phyloP scores from a whole-genome alignment of 345 rosid species.

The Lepidium sativum region DNA sequence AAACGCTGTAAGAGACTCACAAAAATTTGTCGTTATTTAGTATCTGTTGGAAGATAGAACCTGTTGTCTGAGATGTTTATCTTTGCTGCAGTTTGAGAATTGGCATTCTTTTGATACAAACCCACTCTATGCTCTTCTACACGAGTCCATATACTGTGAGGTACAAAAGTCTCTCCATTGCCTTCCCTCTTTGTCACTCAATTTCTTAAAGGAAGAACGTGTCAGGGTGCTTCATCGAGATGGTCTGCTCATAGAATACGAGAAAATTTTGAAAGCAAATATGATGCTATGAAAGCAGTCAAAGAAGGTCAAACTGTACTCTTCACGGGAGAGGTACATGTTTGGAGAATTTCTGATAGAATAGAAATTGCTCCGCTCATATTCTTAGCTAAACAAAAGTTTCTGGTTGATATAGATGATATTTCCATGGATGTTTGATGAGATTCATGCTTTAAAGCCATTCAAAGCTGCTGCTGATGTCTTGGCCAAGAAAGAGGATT shows the following conservation, averaged over 20 bases:
- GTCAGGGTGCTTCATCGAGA: slow-evolving; percentile 66
- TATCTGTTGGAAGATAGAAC: not conserved
- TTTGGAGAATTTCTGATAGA: not conserved
- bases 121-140: slow-evolving; percentile 79
- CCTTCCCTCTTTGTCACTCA: not conserved
- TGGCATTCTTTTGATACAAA: slow-evolving; percentile 70
- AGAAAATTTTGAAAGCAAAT: slow-evolving; percentile 37
- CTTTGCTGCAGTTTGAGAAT: slow-evolving; percentile 55
- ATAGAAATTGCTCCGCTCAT: not conserved
- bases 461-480: slow-evolving; percentile 57
- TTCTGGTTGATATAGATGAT: slow-evolving; percentile 41
- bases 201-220: not conserved
- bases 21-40: not conserved
- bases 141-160: slow-evolving; percentile 85
- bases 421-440: slow-evolving; percentile 92
- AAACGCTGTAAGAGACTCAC: slow-evolving; percentile 48
- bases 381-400: not conserved
- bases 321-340: slow-evolving; percentile 80
- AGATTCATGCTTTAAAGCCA: slow-evolving; percentile 60
- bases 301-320: slow-evolving; percentile 60
- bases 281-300: slow-evolving; percentile 63
- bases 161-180: slow-evolving; percentile 22
- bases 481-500: slow-evolving; percentile 73
- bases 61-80: slow-evolving; percentile 9
- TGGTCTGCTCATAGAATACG: slow-evolving; percentile 74